phyloP scores from a whole-genome alignment of 1,284 basidiomycete species.

The Grifola frondosa region DNA sequence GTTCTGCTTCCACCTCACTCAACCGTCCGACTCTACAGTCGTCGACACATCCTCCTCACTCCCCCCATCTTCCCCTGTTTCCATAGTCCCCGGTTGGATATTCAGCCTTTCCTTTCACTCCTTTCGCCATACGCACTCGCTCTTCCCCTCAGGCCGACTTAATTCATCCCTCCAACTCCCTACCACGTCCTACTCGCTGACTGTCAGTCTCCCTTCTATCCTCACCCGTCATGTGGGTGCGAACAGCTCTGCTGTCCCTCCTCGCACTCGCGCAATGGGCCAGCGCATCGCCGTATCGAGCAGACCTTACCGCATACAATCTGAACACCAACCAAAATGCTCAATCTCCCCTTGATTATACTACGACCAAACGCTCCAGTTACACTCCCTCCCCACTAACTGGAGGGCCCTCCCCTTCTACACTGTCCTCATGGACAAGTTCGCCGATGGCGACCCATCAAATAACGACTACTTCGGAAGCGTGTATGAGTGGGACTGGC shows the following conservation, averaged over 20 bases:
- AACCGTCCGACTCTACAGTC: conserved; percentile 22
- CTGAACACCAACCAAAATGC: conserved; percentile 82
- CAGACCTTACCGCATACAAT: conserved; percentile 79
- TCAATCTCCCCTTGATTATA: conserved; percentile 68
- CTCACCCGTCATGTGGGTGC: conserved; percentile 31
- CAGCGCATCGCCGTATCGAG: conserved; percentile 67
- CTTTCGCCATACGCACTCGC: conserved; percentile 15
- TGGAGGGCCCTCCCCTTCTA: conserved; percentile 86
- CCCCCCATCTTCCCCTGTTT: conserved; percentile 12
- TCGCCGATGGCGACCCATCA: conserved; percentile 85
- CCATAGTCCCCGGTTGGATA: conserved; percentile 20
- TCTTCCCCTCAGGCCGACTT: conserved; percentile 8
- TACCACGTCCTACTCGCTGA: conserved; percentile 1
- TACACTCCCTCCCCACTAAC: conserved; percentile 84
- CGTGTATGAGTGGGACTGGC: conserved; percentile 79
- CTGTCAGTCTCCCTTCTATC: conserved; percentile 9
- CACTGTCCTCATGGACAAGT: conserved; percentile 88
- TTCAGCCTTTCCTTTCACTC: conserved; percentile 25
- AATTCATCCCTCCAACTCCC: conserved; percentile 1
- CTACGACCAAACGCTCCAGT: conserved; percentile 55
- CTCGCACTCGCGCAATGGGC: conserved; percentile 27
- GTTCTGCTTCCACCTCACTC: conserved; percentile 22
- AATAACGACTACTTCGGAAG: conserved; percentile 88
- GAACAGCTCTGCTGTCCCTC: conserved; percentile 30
- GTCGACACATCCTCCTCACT: conserved; percentile 19